Evolutionary conservation across 2,329 filamentous ascomycete species (phyloP), one percentile per base, ranked within the genome.

Genomic region (Blumeriella jaapii): DNA sequence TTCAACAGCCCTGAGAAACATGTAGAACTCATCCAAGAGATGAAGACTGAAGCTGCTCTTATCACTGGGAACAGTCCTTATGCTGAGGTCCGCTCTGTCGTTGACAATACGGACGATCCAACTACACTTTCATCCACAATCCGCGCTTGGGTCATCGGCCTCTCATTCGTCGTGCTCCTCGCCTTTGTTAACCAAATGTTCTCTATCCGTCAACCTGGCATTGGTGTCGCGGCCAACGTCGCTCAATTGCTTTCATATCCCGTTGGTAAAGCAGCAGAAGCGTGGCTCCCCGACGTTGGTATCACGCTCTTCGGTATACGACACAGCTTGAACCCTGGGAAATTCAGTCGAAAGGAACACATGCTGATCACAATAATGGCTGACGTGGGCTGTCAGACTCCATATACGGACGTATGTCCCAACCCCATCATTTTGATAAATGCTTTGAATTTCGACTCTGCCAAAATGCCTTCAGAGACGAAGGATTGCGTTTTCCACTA

Each of bases 301-400:
- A 60, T 75, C 45, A 67, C 57, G 1, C 46, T 67, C 11, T 67
- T 55, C 42, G 59, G 58, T 4, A 41, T 44, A 3, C 47, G 50
- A 12, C 57, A 59, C 44, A 55, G 53, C 18, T 42, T 61, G 11
- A 79, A 79, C 34, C 74, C 75, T 0, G 74, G 74, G 4, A 36
- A 35, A 0, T 80, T 80, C 56, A 79, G 76, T 47, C 64, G 74
- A 51, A 81, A 80, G 55, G 76, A 80, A 50, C 76, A 80, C 51
- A 59, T 71, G 32, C 67, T 80, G 41, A 77, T 80, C 35, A 70
- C 74, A 12, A 71, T 78, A 46, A 78, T 78, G 73, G 41, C 39
- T 42, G 66, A 65, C 41, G 60, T 63, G 9, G 64, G 65, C 9
- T 62, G 58, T 46, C 59, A 58, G 15, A 50, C 59, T 10, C 66